Base-by-base conservation (phyloP, 1,284 basidiomycete species). In the Apiotrichum mycotoxinovorans region DNA sequence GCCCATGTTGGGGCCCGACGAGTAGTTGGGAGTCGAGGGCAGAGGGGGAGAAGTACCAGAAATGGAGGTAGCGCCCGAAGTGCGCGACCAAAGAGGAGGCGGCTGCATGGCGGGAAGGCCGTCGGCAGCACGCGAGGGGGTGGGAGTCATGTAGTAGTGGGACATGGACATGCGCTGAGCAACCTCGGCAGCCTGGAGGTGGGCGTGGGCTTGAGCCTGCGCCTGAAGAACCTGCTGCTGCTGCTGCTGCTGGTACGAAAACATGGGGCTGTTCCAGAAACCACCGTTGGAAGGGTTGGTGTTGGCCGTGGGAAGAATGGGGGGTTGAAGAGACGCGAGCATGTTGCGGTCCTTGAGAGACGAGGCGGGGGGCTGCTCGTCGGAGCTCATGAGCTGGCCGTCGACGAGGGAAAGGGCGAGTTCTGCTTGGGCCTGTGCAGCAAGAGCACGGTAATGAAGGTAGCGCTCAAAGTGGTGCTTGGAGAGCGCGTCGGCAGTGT, bases 391-490 rank as follows among this genome's bases (percentile, higher is more conserved):
- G 52, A 46, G 26, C 60, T 30, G 35, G 33, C 47, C 56, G 47
- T 63, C 57, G 49, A 63, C 63, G 26, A 54, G 59, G 50, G 50
- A 62, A 48, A 47, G 52, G 50, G 54, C 61, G 35, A 50, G 66
- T 56, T 70, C 68, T 22, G 66, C 66, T 63, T 70, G 67, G 18
- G 68, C 71, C 52, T 71, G 65, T 17, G 66, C 66, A 30, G 72
- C 72, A 35, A 73, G 71, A 8, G 66, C 65, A 57, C 69, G 71
- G 69, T 75, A 75, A 60, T 74, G 67, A 10, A 73, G 61, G 61
- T 69, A 74, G 49, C 73, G 65, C 56, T 72, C 68, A 34, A 72
- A 63, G 60, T 75, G 72, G 54, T 74, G 71, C 34, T 65, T 65
- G 52, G 66, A 67, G 20, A 74, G 62, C 4, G 72, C 69, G 52